Conservation (phyloP, 2,329 filamentous ascomycete genomes). For the Colletotrichum musae region DNA sequence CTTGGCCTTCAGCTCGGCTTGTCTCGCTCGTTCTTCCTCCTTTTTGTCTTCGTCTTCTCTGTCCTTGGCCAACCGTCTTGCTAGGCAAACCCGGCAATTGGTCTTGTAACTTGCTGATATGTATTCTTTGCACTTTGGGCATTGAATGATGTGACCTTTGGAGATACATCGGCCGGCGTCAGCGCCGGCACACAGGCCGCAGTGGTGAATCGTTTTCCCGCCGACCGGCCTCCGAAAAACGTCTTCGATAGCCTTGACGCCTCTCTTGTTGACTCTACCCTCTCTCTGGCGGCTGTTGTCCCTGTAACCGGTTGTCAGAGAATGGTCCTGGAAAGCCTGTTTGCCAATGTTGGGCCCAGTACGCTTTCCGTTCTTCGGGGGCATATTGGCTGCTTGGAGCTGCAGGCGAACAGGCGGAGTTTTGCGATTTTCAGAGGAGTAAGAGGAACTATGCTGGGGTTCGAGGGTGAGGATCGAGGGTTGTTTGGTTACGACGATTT, state of each 20-base stretch:
- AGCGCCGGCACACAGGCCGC: neutral
- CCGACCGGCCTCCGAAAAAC: neutral
- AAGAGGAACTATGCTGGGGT: neutral
- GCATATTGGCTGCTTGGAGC: neutral
- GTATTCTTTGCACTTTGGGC: neutral
- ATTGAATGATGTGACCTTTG: conserved; percentile 3
- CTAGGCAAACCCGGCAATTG: conserved; percentile 10
- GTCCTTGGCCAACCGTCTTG: neutral
- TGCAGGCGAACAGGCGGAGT: neutral
- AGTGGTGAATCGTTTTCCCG: conserved; percentile 24
- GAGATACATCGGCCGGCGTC: conserved; percentile 5
- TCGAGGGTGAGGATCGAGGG: neutral
- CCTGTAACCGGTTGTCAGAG: neutral
- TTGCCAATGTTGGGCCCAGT: neutral
- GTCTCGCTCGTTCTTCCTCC: neutral
- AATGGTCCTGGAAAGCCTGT: neutral
- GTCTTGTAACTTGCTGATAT: conserved; percentile 2
- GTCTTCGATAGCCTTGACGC: conserved; percentile 1
- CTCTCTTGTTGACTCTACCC: neutral
- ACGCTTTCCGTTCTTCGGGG: neutral
- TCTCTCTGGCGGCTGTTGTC: neutral
- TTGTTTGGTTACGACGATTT: neutral
- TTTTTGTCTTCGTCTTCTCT: neutral
- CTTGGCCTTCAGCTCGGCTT: neutral
- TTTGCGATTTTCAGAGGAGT: too few relatives aligned